These are phyloP conservation scores for Alloascoidea africana DNA, from an alignment of 805 yeast species.

Conservation along the genomic window DNA sequence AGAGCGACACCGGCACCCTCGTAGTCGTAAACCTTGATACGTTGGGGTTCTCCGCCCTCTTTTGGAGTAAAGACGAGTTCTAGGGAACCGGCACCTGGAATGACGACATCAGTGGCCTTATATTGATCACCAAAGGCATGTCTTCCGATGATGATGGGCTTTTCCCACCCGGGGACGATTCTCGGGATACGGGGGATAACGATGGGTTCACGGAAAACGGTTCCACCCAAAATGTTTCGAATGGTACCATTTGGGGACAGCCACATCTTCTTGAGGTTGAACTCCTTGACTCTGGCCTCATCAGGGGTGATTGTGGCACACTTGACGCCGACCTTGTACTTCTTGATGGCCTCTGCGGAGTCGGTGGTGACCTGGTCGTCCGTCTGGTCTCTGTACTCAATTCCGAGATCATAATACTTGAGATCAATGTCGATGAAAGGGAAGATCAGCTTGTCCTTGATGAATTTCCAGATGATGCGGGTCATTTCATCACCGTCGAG, in stretches of 20 bases:
- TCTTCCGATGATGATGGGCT: conserved; percentile 76
- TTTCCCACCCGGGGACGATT: conserved; percentile 65
- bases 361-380: conserved; percentile 63
- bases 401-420: conserved; percentile 62
- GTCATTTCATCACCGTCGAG: conserved; percentile 84
- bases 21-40: conserved; percentile 42
- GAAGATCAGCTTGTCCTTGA: conserved; percentile 48
- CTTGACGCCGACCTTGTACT: conserved; percentile 70
- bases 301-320: conserved; percentile 84
- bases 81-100: conserved; percentile 52
- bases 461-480: conserved; percentile 66
- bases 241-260: conserved; percentile 76
- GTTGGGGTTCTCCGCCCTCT: conserved; percentile 32
- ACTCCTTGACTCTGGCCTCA: conserved; percentile 66
- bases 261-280: conserved; percentile 68
- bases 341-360: conserved; percentile 59
- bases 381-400: conserved; percentile 53
- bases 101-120: conserved; percentile 60
- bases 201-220: conserved; percentile 76
- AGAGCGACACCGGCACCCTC: conserved; percentile 60
- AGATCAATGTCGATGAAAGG: conserved; percentile 64
- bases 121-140: conserved; percentile 81
- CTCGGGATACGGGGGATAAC: conserved; percentile 68
- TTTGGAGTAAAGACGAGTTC: conserved; percentile 54
- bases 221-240: conserved; percentile 68